Evolutionary conservation across 192 early-diverging fungal species (phyloP).

Genomic region (Allomyces macrogynus): DNA sequence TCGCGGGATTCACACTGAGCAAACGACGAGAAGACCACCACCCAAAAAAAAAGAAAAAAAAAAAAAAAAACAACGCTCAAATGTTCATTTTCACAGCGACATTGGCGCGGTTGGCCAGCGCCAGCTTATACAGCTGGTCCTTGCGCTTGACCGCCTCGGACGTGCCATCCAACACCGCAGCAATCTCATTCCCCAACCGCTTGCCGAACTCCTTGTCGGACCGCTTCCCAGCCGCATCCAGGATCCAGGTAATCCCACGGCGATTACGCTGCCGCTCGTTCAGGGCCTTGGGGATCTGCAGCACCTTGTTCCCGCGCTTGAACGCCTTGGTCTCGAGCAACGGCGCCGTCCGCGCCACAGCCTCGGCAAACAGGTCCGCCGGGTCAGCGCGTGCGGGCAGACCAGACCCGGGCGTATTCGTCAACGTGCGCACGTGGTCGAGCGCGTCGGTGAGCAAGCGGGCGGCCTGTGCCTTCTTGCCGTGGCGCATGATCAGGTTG

Average conservation of each 20-base stretch:
- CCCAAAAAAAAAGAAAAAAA: no score
- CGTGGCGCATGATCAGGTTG: conserved; percentile 81
- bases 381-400: conserved; percentile 25
- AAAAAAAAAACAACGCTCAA: no score
- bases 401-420: conserved; percentile 12
- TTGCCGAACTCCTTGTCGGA: conserved; percentile 43
- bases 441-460: conserved; percentile 44
- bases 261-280: conserved; percentile 51
- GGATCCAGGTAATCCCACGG: conserved; percentile 68
- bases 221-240: conserved; percentile 45
- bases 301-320: conserved; percentile 61
- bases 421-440: conserved; percentile 36
- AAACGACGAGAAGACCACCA: no score
- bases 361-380: conserved; percentile 37
- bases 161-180: conserved; percentile 55
- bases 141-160: conserved; percentile 52
- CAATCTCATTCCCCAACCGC: conserved; percentile 54
- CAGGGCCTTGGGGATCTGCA: conserved; percentile 58
- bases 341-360: conserved; percentile 52
- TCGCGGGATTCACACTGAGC: no score
- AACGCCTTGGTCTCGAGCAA: conserved; percentile 46
- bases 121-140: conserved; percentile 53
- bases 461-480: conserved; percentile 66
- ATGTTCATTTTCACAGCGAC: conserved; percentile 17
- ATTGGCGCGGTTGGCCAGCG: conserved; percentile 62